A percentile compares a stretch with the other conserved stretches of the same genome.
These are phyloP conservation scores for Trypanosoma lewisi DNA, from an alignment of 208 protist genomes.

Conservation along the genomic window DNA sequence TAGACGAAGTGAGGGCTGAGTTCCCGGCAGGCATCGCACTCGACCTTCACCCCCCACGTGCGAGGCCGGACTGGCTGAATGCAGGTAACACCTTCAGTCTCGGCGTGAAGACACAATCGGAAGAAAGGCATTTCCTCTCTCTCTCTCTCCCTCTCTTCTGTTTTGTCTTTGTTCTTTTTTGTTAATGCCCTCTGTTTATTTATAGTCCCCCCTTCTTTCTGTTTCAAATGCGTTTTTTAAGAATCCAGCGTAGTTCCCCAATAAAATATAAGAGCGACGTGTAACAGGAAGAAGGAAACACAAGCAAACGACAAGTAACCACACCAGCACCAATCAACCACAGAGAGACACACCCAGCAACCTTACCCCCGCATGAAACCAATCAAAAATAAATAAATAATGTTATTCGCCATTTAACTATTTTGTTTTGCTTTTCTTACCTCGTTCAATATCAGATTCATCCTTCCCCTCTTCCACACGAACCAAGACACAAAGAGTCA, in stretches of 20 bases:
- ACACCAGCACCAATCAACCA: background rate
- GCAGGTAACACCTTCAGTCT: slow-evolving; percentile 45
- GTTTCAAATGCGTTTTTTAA: too few relatives aligned
- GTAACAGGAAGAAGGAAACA: background rate
- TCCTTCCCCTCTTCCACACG: too few relatives aligned
- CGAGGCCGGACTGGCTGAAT: slow-evolving; percentile 38
- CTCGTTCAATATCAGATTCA: too few relatives aligned
- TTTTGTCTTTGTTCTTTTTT: slow-evolving; percentile 9
- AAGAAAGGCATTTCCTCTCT: slow-evolving; percentile 57
- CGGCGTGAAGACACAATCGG: slow-evolving; percentile 40
- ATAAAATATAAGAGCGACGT: too few relatives aligned
- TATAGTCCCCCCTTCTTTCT: too few relatives aligned
- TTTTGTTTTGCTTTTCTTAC: too few relatives aligned
- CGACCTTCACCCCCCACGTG: slow-evolving; percentile 53
- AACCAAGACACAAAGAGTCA: too few relatives aligned
- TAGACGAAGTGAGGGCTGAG: slow-evolving; percentile 42
- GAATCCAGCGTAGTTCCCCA: too few relatives aligned
- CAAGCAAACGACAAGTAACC: background rate
- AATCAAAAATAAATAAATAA: too few relatives aligned
- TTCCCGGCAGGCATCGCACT: slow-evolving; percentile 58
- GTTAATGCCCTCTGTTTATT: too few relatives aligned
- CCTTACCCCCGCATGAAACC: background rate
- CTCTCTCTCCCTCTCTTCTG: background rate
- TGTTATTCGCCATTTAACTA: too few relatives aligned
- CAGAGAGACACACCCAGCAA: background rate